phyloP scores from a whole-genome alignment of 345 rosid species.

The Microthlaspi erraticum region DNA sequence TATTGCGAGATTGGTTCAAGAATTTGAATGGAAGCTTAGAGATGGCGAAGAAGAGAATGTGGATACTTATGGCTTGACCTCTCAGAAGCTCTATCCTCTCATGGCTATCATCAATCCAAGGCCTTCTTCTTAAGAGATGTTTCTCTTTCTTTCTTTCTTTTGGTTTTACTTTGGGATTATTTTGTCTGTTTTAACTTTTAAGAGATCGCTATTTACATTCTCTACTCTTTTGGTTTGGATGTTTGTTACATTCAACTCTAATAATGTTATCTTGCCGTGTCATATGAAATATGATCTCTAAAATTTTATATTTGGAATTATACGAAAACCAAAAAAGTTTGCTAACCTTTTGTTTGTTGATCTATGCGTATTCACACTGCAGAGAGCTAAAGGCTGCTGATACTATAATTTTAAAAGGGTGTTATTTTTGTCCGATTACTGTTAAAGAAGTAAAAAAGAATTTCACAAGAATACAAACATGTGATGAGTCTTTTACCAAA shows the following conservation, averaged over 20 bases:
- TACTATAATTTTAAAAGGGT: background rate
- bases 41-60: slow-evolving; percentile 73
- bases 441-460: background rate
- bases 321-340: no score
- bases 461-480: slow-evolving; percentile 8
- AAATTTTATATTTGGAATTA: no score
- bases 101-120: slow-evolving; percentile 63
- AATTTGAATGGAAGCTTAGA: slow-evolving; percentile 71
- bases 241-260: background rate
- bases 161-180: background rate
- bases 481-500: background rate
- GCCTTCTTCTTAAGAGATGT: slow-evolving; percentile 33
- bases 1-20: slow-evolving; percentile 78
- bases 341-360: no score
- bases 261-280: no score
- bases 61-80: slow-evolving; percentile 65
- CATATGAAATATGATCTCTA: no score
- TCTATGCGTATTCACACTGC: no score
- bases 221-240: background rate
- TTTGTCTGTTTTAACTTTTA: slow-evolving; percentile 5
- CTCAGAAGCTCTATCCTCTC: slow-evolving; percentile 80
- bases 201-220: background rate
- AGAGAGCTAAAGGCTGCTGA: no score
- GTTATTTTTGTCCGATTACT: background rate
- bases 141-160: background rate